A percentile compares a stretch with the other conserved stretches of the same genome.
phyloP scores from a whole-genome alignment of 2,329 filamentous ascomycete genomes.

The Fusarium sp. region DNA sequence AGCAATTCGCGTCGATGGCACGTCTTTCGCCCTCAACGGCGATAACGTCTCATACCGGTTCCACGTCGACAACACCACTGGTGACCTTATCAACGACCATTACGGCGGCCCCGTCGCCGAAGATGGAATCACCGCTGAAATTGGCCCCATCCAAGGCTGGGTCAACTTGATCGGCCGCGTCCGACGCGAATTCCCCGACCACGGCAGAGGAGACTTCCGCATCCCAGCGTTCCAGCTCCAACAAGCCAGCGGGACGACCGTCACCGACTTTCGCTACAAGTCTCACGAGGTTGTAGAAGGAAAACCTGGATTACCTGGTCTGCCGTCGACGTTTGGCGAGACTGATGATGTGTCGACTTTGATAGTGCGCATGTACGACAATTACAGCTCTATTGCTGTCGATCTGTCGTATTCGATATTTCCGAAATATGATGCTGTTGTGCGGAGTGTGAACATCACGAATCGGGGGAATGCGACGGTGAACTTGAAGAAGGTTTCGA shows the following conservation, averaged over 20 bases:
- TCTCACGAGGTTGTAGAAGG: conserved; percentile 64
- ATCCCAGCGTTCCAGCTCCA: conserved; percentile 69
- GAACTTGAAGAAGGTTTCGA: conserved; percentile 66
- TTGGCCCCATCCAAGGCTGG: conserved; percentile 48
- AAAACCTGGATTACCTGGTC: conserved; percentile 65
- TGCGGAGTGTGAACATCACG: conserved; percentile 69
- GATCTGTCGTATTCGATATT: conserved; percentile 73
- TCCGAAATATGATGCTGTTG: conserved; percentile 69
- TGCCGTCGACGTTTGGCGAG: conserved; percentile 69
- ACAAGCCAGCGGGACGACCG: conserved; percentile 67
- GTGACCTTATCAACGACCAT: conserved; percentile 69
- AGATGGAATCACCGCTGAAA: conserved; percentile 50
- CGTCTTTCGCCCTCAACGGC: conserved; percentile 67
- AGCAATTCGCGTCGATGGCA: conserved; percentile 64
- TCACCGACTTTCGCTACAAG: conserved; percentile 68
- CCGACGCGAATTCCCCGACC: conserved; percentile 73
- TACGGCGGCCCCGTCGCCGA: conserved; percentile 68
- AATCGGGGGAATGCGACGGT: conserved; percentile 66
- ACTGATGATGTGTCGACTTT: conserved; percentile 68
- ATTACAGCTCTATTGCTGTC: conserved; percentile 66
- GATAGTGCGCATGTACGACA: conserved; percentile 68
- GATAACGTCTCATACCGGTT: conserved; percentile 70
- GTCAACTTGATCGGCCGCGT: conserved; percentile 65
- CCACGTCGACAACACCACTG: conserved; percentile 66
- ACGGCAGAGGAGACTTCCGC: conserved; percentile 72